Evolutionary conservation across 352 stramenopile species (phyloP).

Genomic region (Globisporangium alternatum): DNA sequence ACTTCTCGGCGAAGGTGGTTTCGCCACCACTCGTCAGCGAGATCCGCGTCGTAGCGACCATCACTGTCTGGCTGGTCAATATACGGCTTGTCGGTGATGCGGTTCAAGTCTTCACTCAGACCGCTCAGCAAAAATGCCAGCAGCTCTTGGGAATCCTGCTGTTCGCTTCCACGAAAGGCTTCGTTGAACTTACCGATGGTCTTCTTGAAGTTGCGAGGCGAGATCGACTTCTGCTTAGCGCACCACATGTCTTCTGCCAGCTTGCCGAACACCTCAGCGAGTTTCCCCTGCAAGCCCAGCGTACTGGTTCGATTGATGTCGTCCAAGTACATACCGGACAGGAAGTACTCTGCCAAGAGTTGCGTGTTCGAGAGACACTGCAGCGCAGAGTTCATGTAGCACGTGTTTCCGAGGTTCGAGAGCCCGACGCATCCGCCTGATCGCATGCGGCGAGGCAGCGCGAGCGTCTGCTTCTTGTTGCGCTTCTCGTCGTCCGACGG

Average conservation of each 20-base stretch:
- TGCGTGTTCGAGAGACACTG: conserved; percentile 96
- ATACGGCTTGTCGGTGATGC: conserved; percentile 95
- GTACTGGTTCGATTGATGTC: conserved; percentile 97
- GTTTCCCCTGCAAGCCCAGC: conserved; percentile 92
- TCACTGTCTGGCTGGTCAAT: conserved; percentile 97
- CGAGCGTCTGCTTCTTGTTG: conserved; percentile 46
- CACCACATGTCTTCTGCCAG: conserved; percentile 96
- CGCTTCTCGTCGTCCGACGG: conserved; percentile 55
- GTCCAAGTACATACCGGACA: conserved; percentile 89
- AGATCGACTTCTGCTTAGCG: conserved; percentile 92
- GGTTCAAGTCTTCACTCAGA: conserved; percentile 98
- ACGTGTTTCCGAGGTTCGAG: conserved; percentile 94
- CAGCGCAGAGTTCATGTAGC: conserved; percentile 94
- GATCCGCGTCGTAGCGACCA: conserved; percentile 95
- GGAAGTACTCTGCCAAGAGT: conserved; percentile 95
- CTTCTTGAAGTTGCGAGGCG: conserved; percentile 92
- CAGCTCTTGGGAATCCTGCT: conserved; percentile 98
- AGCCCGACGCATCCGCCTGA: conserved; percentile 73
- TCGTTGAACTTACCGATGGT: conserved; percentile 94
- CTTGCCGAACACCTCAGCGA: conserved; percentile 95
- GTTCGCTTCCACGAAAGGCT: conserved; percentile 95
- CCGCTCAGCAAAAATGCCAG: conserved; percentile 95
- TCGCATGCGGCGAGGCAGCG: conserved; percentile 72
- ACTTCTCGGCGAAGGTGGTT: conserved; percentile 98
- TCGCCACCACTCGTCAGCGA: conserved; percentile 99